Base-by-base conservation (phyloP, 768 basidiomycete genomes). In the Lanmaoa pseudosensibilis region DNA sequence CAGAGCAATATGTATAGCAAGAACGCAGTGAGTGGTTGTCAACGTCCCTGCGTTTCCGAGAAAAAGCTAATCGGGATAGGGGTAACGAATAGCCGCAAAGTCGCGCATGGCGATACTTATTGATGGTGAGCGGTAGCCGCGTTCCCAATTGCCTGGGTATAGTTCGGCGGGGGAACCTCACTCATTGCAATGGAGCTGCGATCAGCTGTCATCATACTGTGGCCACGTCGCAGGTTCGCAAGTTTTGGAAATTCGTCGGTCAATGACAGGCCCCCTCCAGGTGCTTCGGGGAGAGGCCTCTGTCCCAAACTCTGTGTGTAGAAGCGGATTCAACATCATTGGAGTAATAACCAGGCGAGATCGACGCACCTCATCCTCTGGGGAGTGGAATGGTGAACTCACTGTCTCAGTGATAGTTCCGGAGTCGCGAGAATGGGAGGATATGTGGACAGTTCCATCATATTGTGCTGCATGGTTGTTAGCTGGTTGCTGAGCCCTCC, bases 131-230 rank as follows among this genome's bases (percentile, higher is more conserved):
- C 0, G 11, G 32, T n/a, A 16, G 10, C 19, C 4, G n/a, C 11
- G 13, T 50, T 52, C 41, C 48, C 55, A 39, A 32, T 55, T 5
- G 57, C 66, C 46, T 71, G 66, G 19, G 13, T 54, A 34, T 70
- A 70, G 45, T 67, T 56, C 0, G 69, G 63, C 12, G 68, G 66
- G 6, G 69, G 64, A 25, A 50, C 52, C n/a, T 67, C 67, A 32
- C 59, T 59, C 10, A 23, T 12, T 25, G 54, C 46, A 37, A 59
- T 23, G 25, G 69, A 71, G 46, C 11, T 40, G 21, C 10, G 51
- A 45, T 58, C 52, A n/a, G 11, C n/a, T 10, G 60, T 33, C 16
- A 45, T 32, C 15, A 33, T 13, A n/a, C 48, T 51, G 45, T n/a
- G 57, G 41, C 30, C 52, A 38, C 10, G 61, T 44, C 33, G 59